Base-by-base conservation (phyloP, 1,139 yeast genomes). In the Pichia cactophila region DNA sequence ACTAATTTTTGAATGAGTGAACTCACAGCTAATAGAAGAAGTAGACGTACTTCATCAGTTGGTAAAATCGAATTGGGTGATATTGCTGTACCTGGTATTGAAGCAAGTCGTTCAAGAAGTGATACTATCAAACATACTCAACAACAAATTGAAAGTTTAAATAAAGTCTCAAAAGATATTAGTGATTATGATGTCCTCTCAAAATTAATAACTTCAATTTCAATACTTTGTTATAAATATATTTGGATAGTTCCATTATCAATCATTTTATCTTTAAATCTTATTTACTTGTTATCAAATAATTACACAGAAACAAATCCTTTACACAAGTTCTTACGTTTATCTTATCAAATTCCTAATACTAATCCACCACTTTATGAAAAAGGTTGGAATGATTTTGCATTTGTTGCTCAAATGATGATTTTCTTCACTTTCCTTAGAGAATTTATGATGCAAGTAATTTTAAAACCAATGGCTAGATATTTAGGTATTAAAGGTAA, bases 401-500 rank as follows among this genome's bases (percentile, higher is more conserved):
- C 75, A 41, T 92, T 90, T 71, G 88, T 90, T 26, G 74, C 74
- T 38, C 89, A 79, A 65, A 84, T 86, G 68, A 86, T 92, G 72
- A 68, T 92, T 43, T 83, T 89, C 59, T 90, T 92, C 75, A 86
- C 96, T 0, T 92, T 92, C 63, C 73, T 82, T 58, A 80, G 99
- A 60, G 98, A 92, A 67, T 90, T 92, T 64, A 66, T 81, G 59
- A 90, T 92, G 97, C 90, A 90, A 63, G 73, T 80, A 46, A 62
- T 89, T 2, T 77, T 92, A 55, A 75, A 75, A 58, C 98, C 97
- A 11, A 55, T 86, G 46, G 92, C 96, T 2, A 42, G 49, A 8
- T 53, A 54, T 43, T 69, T 71, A 43, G 87, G 89, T 1, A 67
- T 88, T 43, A 71, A 59, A 17, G 77, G 74, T 51, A 74, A 73